Evolutionary conservation across 2,329 filamentous ascomycete genomes (phyloP).

Genomic region (Xylariaceae sp.): DNA sequence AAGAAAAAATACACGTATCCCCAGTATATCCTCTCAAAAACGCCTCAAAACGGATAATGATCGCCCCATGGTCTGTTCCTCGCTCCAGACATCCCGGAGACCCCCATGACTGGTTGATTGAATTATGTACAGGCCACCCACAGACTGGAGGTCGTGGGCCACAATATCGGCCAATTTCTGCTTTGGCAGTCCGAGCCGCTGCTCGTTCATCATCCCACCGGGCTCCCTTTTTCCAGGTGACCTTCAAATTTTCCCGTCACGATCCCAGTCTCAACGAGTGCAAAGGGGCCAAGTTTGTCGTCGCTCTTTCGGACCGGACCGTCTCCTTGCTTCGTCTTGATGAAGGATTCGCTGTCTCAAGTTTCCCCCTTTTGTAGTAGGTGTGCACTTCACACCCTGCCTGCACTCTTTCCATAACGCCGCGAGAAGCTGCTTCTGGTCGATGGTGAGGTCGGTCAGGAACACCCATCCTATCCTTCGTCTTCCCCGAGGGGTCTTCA

Average conservation of each 20-base stretch:
- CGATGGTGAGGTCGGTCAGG: constrained; percentile 39
- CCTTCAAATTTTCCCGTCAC: constrained; percentile 37
- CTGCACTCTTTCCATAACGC: constrained; percentile 48
- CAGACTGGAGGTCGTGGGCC: constrained; percentile 14
- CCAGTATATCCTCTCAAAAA: background rate
- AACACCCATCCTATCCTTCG: constrained; percentile 38
- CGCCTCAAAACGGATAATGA: background rate
- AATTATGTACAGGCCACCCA: background rate
- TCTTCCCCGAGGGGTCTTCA: constrained; percentile 37
- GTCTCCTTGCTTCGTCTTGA: constrained; percentile 35
- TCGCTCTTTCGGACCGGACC: constrained; percentile 28
- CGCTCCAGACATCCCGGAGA: background rate
- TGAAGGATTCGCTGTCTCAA: constrained; percentile 32
- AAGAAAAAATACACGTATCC: background rate
- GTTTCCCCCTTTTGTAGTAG: constrained; percentile 27
- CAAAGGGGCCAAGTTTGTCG: constrained; percentile 25
- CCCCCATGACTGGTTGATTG: background rate
- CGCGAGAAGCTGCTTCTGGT: constrained; percentile 43
- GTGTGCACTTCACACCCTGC: constrained; percentile 46
- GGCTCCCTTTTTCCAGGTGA: constrained; percentile 36
- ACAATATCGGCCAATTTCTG: constrained; percentile 32
- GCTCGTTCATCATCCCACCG: constrained; percentile 37
- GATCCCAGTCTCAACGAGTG: constrained; percentile 39
- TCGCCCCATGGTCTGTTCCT: background rate
- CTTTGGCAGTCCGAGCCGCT: constrained; percentile 32